These are phyloP conservation scores for Aspergillus steynii DNA, from an alignment of 495 filamentous ascomycete species.

Conservation along the genomic window DNA sequence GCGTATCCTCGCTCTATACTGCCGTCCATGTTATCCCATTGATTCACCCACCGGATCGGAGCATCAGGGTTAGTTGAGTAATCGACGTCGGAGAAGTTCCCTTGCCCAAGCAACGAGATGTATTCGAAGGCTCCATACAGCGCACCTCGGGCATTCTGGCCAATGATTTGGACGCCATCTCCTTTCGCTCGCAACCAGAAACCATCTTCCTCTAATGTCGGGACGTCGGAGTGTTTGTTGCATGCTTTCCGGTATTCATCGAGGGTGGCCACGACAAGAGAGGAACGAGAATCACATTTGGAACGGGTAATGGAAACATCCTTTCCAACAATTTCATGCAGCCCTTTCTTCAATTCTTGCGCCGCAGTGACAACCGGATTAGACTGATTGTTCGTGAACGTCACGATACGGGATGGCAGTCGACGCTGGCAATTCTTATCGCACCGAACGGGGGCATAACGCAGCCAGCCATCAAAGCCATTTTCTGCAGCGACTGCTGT, in stretches of 20 bases:
- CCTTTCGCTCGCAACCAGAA: conserved; percentile 57
- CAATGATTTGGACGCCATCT: conserved; percentile 56
- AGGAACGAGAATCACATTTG: conserved; percentile 25
- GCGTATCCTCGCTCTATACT: conserved; percentile 69
- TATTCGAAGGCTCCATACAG: conserved; percentile 72
- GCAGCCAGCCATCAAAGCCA: conserved; percentile 63
- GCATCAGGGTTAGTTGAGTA: conserved; percentile 58
- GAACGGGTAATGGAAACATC: conserved; percentile 34
- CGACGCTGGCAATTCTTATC: conserved; percentile 32
- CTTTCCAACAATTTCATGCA: conserved; percentile 54
- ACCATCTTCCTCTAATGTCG: conserved; percentile 59
- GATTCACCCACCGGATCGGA: conserved; percentile 68
- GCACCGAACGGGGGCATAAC: conserved; percentile 57
- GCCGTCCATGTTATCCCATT: conserved; percentile 75
- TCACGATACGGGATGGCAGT: conserved; percentile 53
- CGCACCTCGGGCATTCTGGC: conserved; percentile 66
- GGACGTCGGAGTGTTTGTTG: conserved; percentile 29
- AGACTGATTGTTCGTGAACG: conserved; percentile 50
- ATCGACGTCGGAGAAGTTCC: conserved; percentile 55
- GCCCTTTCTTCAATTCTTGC: conserved; percentile 58
- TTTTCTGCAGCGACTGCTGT: conserved; percentile 42
- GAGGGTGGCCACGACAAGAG: conserved; percentile 59
- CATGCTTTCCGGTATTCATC: conserved; percentile 47
- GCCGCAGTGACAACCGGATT: conserved; percentile 61
- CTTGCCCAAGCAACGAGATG: conserved; percentile 62